phyloP scores from a whole-genome alignment of 306 rosid species.

The Pyrus betulifolia region DNA sequence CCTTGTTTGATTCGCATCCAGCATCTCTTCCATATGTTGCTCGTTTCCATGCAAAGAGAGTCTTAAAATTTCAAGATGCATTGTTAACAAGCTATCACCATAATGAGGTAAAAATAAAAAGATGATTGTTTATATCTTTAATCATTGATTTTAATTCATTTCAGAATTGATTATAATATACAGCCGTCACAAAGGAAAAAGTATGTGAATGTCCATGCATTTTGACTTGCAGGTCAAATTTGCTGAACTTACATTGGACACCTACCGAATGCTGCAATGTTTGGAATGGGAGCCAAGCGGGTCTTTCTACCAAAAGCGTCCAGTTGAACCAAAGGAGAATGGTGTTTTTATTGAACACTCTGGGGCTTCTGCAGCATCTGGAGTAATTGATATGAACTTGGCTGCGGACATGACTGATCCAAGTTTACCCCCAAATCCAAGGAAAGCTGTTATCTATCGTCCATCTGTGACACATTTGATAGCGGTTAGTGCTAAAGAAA shows the following conservation, averaged over 20 bases:
- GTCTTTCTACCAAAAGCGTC: conserved; percentile 60
- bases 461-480: conserved; percentile 87
- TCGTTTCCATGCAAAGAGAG: conserved; percentile 92
- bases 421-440: conserved; percentile 73
- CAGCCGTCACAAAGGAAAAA: neutral
- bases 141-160: conserved; percentile 9
- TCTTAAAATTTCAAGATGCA: conserved; percentile 81
- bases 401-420: conserved; percentile 88
- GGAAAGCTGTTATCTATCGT: conserved; percentile 83
- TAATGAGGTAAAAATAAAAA: conserved; percentile 58
- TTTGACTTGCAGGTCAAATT: conserved; percentile 74
- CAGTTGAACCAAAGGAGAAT: conserved; percentile 54
- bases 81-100: conserved; percentile 80
- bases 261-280: conserved; percentile 86
- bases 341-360: conserved; percentile 64
- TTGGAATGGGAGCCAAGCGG: conserved; percentile 98
- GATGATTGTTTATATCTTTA: neutral
- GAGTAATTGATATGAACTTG: conserved; percentile 74
- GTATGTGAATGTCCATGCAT: conserved; percentile 19
- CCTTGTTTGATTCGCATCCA: conserved; percentile 57
- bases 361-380: conserved; percentile 83
- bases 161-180: neutral
- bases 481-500: conserved; percentile 57
- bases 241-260: conserved; percentile 88
- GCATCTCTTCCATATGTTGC: conserved; percentile 76